Conservation (phyloP, 1,139 yeast genomes). For the Nakaseomyces sp. region DNA sequence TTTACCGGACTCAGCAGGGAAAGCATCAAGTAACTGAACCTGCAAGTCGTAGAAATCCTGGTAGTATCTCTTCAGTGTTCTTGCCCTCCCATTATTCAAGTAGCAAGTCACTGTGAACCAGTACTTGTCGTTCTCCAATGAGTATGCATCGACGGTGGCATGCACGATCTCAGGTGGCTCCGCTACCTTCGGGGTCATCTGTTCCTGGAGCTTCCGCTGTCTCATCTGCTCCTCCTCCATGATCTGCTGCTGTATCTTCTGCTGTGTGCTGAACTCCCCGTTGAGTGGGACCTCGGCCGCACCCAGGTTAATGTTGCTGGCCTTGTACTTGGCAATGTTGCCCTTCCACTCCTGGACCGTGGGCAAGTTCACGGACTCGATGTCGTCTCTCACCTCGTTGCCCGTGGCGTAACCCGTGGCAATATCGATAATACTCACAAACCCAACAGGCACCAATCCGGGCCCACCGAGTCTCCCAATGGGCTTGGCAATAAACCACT, state of each 20-base stretch:
- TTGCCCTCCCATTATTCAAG: slow-evolving; percentile 56
- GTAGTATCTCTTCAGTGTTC: slow-evolving; percentile 79
- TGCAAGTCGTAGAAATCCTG: slow-evolving; percentile 96
- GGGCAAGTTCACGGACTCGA: slow-evolving; percentile 64
- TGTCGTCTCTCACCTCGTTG: slow-evolving; percentile 43
- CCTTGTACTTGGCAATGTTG: slow-evolving; percentile 85
- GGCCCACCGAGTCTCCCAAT: slow-evolving; percentile 94
- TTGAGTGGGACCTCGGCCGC: slow-evolving; percentile 26
- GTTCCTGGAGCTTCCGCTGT: slow-evolving; percentile 10
- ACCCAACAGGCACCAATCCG: slow-evolving; percentile 87
- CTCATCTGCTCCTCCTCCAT: slow-evolving; percentile 1
- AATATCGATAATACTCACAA: slow-evolving; percentile 78
- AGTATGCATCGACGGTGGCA: slow-evolving; percentile 74
- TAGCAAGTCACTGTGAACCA: slow-evolving; percentile 75
- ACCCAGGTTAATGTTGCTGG: slow-evolving; percentile 67
- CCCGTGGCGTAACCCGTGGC: slow-evolving; percentile 47
- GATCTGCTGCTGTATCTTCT: slow-evolving; percentile 10
- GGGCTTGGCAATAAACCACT: slow-evolving; percentile 97
- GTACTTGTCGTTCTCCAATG: slow-evolving; percentile 77
- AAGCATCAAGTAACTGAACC: slow-evolving; percentile 69
- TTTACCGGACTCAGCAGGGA: slow-evolving; percentile 91
- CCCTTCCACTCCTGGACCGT: slow-evolving; percentile 94
- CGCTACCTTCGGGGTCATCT: slow-evolving; percentile 14
- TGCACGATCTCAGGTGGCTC: slow-evolving; percentile 35
- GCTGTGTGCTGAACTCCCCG: slow-evolving; percentile 5